phyloP scores from a whole-genome alignment of 176 grass and related monocot species.

The Canna indica region DNA sequence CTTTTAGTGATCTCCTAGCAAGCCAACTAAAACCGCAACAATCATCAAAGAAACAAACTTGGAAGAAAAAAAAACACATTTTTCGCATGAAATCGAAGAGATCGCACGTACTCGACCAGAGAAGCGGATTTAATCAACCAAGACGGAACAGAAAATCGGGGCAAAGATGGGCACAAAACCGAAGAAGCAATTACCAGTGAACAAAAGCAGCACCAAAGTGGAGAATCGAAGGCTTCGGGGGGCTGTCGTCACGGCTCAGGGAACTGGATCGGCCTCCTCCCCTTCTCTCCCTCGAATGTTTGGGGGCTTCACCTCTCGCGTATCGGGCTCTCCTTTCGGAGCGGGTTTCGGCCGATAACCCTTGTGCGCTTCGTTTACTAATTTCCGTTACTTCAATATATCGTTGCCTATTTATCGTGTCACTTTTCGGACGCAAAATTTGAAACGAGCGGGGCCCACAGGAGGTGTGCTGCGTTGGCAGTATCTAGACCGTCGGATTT shows the following conservation, averaged over 20 bases:
- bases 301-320: neutral
- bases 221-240: neutral
- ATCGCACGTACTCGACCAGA: neutral
- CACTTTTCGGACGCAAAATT: no score
- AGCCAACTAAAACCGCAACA: neutral
- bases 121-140: neutral
- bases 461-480: no score
- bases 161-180: neutral
- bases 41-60: neutral
- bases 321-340: neutral
- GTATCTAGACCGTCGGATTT: no score
- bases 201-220: neutral
- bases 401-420: no score
- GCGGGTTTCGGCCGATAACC: neutral
- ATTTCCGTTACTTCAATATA: no score
- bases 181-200: neutral
- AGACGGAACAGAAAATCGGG: neutral
- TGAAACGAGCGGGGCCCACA: no score
- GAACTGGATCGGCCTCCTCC: neutral
- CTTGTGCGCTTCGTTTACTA: neutral
- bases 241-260: neutral
- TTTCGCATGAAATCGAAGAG: neutral
- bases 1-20: neutral
- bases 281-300: neutral
- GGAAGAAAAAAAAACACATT: neutral